Evolutionary conservation across 208 protist genomes (phyloP), one percentile per base, ranked within the genome.

Genomic region (Trypanosoma avium): DNA sequence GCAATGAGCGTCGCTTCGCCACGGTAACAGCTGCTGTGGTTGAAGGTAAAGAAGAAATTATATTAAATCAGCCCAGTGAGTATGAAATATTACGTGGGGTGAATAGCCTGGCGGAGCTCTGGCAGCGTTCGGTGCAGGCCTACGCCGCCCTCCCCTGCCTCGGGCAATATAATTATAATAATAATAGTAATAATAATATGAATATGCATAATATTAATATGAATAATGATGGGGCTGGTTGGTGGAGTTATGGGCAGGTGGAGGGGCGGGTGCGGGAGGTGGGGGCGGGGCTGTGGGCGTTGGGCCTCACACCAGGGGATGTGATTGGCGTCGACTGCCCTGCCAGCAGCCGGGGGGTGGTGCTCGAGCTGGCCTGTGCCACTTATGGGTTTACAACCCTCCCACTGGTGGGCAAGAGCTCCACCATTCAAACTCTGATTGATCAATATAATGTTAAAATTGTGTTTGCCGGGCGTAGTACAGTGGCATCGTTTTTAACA

Each of bases 291-390:
- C 74, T 96, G 35, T 42, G 75, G 13, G 56, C 77, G 27, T 62
- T 90, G 19, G 86, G 86, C 24, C 63, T 91, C 36, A 49, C 43
- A 15, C 70, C 69, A 1, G 90, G 90, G n/a, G 86, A 93, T 53
- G 61, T 85, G 19, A 81, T 96, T 36, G 90, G 87, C 3, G 84
- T 96, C 10, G 76, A 84, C 48, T 87, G 80, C 64, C 83, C 88
- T 55, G 79, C 88, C 13, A 82, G 75, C 52, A 58, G 61, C 22
- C 79, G 75, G 50, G 70, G 79, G 0, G 56, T 83, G 4, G 58
- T 93, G 38, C 66, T 93, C 7, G 88, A 96, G 10, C 38, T 96
- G 30, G 84, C 84, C 4, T 94, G 87, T 47, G 67, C 75, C 3
- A 49, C 78, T 21, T 90, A 87, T 68, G 87, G 88, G 17, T 84